These are phyloP conservation scores for Pseudopithomyces chartarum DNA, from an alignment of 2,329 filamentous ascomycete genomes.

Conservation along the genomic window DNA sequence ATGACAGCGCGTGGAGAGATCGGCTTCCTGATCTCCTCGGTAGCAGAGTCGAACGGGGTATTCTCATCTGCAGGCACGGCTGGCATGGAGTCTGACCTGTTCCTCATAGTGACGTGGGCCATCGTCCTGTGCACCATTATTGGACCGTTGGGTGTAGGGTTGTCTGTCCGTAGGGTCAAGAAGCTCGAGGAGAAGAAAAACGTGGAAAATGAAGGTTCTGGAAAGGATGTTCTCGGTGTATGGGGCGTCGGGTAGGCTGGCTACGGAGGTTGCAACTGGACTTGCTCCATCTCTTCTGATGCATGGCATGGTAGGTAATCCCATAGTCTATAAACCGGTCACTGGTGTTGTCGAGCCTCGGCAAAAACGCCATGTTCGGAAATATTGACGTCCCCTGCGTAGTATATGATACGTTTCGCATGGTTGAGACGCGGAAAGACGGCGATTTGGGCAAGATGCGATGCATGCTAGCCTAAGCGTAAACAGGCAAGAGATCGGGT, in stretches of 20 bases:
- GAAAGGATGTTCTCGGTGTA: constrained; percentile 49
- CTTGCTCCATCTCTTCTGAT: neutral
- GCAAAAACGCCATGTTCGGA: neutral
- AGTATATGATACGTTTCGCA: constrained; percentile 6
- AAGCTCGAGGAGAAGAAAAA: constrained; percentile 44
- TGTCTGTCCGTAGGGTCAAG: constrained; percentile 55
- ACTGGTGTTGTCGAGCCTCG: neutral
- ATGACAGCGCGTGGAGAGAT: constrained; percentile 84
- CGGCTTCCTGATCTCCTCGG: constrained; percentile 73
- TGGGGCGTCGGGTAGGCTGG: constrained; percentile 48
- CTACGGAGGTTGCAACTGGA: neutral
- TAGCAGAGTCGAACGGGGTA: constrained; percentile 63
- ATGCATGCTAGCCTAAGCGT: neutral
- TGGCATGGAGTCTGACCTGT: constrained; percentile 50
- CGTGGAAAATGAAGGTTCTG: constrained; percentile 35
- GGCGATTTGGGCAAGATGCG: neutral
- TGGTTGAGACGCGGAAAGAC: constrained; percentile 11
- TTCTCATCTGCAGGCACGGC: constrained; percentile 40
- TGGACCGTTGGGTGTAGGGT: constrained; percentile 58
- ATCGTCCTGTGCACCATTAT: constrained; percentile 63
- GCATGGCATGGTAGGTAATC: neutral
- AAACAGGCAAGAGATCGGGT: neutral
- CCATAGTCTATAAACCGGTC: too few species aligned
- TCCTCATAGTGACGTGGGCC: constrained; percentile 61
- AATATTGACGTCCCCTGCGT: neutral